Conservation (phyloP, 164 flowering plant genomes). For the Vitis riparia region DNA sequence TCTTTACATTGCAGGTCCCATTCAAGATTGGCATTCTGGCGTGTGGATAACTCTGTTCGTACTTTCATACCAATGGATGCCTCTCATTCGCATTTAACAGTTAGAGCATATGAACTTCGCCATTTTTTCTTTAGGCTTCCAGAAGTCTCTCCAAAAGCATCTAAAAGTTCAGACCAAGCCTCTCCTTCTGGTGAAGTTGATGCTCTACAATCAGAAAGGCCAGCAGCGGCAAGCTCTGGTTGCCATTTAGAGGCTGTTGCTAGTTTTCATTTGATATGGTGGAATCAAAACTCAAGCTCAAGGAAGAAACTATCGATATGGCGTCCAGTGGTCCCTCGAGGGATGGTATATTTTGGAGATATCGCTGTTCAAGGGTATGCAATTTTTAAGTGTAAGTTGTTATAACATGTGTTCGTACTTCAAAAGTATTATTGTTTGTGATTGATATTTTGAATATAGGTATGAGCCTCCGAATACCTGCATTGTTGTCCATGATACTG, state of each 20-base stretch:
- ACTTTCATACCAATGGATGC: conserved; percentile 86
- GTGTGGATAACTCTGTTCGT: conserved; percentile 89
- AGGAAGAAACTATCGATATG: conserved; percentile 87
- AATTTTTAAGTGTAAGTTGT: conserved; percentile 1
- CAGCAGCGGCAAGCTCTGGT: conserved; percentile 40
- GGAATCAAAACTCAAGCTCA: conserved; percentile 77
- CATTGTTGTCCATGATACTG: conserved; percentile 70
- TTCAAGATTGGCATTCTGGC: conserved; percentile 75
- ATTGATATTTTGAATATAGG: conserved; percentile 37
- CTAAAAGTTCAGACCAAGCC: conserved; percentile 27
- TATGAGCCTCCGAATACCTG: conserved; percentile 88
- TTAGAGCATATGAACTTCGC: conserved; percentile 76
- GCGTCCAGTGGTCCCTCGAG: conserved; percentile 85
- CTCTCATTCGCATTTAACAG: conserved; percentile 31
- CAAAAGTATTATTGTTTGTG: not conserved
- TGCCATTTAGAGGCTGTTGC: conserved; percentile 70
- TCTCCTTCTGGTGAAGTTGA: conserved; percentile 22
- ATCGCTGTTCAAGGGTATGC: conserved; percentile 83
- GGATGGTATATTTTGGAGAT: conserved; percentile 89
- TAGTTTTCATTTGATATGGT: conserved; percentile 85
- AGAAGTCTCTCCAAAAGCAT: conserved; percentile 34
- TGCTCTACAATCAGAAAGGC: conserved; percentile 37
- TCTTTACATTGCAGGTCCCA: conserved; percentile 41
- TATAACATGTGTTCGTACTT: conserved; percentile 1
- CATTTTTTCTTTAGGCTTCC: conserved; percentile 49